These are phyloP conservation scores for Heliocybe sulcata DNA, from an alignment of 1,284 basidiomycete genomes.

Conservation along the genomic window DNA sequence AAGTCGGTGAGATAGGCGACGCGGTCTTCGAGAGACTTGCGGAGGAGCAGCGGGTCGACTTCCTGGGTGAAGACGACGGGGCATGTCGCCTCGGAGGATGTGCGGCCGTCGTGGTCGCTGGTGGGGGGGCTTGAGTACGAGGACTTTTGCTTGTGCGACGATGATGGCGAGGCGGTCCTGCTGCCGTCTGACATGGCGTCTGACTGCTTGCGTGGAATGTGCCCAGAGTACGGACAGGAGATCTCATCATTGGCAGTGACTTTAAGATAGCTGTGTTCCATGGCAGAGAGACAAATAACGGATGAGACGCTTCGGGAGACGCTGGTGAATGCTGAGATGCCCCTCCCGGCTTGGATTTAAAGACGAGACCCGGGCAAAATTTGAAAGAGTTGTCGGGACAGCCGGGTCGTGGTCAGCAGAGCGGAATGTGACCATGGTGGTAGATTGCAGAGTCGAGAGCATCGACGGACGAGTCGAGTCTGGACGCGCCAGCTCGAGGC, in stretches of 20 bases:
- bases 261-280: background rate
- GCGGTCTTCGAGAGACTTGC: conserved; percentile 24
- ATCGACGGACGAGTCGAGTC: background rate
- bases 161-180: too few species aligned
- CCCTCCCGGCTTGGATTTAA: background rate
- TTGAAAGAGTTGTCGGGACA: background rate
- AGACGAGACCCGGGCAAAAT: background rate
- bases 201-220: too few species aligned
- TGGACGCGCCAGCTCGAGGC: too few species aligned
- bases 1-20: conserved; percentile 37
- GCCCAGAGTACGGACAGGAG: background rate
- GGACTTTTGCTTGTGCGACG: too few species aligned
- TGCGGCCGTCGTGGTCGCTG: too few species aligned
- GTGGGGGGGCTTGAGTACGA: too few species aligned
- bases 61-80: conserved; percentile 22
- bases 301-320: background rate
- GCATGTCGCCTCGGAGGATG: too few species aligned
- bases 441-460: background rate
- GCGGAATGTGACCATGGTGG: background rate
- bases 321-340: background rate
- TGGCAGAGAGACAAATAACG: background rate
- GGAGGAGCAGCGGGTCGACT: conserved; percentile 21
- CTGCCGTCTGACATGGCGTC: too few species aligned
- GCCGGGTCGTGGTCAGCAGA: background rate
- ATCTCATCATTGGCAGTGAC: background rate